These are phyloP conservation scores for Yarrowia osloensis DNA, from an alignment of 805 yeast genomes.

Conservation along the genomic window DNA sequence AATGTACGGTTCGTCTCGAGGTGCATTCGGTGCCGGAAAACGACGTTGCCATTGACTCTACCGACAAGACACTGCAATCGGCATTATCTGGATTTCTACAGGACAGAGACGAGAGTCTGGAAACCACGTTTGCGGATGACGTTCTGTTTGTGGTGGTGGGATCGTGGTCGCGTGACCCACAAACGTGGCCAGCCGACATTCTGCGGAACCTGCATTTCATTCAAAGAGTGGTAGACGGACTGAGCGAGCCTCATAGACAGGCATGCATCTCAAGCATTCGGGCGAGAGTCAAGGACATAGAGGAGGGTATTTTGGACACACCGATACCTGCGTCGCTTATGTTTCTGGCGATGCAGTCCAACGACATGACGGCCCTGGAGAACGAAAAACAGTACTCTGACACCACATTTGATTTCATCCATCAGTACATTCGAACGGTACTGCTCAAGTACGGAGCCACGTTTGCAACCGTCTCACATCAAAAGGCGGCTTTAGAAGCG, in stretches of 20 bases:
- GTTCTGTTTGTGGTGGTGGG: constrained; percentile 21
- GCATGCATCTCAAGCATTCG: constrained; percentile 25
- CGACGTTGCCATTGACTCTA: constrained; percentile 4
- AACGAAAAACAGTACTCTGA: constrained; percentile 35
- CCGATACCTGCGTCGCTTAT: constrained; percentile 22
- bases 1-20: constrained; percentile 9
- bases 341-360: constrained; percentile 21
- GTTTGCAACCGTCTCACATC: constrained; percentile 9
- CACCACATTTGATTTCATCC: constrained; percentile 37
- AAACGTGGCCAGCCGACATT: constrained; percentile 8
- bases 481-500: constrained; percentile 17
- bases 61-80: constrained; percentile 16
- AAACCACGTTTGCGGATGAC: constrained; percentile 17
- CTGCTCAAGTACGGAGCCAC: constrained; percentile 33
- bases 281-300: constrained; percentile 9
- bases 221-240: neutral
- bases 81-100: constrained; percentile 1
- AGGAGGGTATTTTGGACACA: constrained; percentile 3
- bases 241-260: constrained; percentile 5
- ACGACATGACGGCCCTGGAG: constrained; percentile 33
- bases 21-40: constrained; percentile 22
- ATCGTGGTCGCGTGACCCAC: constrained; percentile 15
- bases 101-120: neutral
- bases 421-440: constrained; percentile 37
- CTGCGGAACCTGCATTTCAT: constrained; percentile 13